phyloP scores from a whole-genome alignment of 73 alveolate genomes.

The Paramecium octaurelia region DNA sequence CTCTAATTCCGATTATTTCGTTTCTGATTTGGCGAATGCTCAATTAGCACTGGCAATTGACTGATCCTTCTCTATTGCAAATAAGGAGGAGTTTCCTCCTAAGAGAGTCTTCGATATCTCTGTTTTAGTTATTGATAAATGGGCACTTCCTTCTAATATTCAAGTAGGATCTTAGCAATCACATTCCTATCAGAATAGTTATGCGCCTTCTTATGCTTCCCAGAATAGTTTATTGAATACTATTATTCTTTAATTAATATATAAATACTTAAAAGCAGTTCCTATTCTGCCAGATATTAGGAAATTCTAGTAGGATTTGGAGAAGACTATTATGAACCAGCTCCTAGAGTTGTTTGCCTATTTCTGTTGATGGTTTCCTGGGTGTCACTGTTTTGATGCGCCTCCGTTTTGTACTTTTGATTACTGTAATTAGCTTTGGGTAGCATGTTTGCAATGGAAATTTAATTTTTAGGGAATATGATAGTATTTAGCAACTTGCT shows the following conservation, averaged over 20 bases:
- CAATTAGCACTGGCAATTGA: not conserved
- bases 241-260: not conserved
- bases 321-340: not conserved
- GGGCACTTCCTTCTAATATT: not conserved
- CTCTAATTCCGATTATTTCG: not conserved
- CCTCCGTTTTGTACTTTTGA: not conserved
- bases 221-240: not conserved
- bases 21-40: not conserved
- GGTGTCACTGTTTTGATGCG: not conserved
- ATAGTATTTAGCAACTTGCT: slow-evolving; percentile 26
- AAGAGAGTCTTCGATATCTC: not conserved
- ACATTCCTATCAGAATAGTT: slow-evolving; percentile 22
- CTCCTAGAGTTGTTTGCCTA: not conserved
- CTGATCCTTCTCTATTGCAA: not conserved
- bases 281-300: not conserved
- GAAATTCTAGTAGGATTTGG: slow-evolving; percentile 44
- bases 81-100: not conserved
- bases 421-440: slow-evolving; percentile 22
- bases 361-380: not conserved
- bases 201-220: not conserved
- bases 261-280: not conserved
- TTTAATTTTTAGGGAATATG: not conserved
- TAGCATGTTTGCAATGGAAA: not conserved
- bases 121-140: not conserved
- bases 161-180: not conserved